phyloP scores from a whole-genome alignment of 257 asterid species.

The Misopates orontium region DNA sequence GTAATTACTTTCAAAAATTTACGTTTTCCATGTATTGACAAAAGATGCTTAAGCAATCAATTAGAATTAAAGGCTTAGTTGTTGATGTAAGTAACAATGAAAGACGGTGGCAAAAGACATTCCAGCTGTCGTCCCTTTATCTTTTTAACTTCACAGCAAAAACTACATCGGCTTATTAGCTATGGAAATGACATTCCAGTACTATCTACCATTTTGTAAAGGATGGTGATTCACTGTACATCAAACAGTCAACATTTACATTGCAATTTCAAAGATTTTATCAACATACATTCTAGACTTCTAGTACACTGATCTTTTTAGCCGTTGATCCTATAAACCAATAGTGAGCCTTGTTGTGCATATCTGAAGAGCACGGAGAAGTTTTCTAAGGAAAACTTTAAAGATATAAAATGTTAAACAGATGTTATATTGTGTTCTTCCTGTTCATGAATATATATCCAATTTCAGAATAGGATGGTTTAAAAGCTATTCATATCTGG shows the following conservation, averaged over 20 bases:
- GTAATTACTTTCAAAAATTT: not conserved
- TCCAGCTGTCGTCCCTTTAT: not conserved
- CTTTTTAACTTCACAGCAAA: not conserved
- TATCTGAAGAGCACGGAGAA: too few relatives aligned
- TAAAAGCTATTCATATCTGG: too few relatives aligned
- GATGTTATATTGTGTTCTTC: not conserved
- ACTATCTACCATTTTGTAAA: not conserved
- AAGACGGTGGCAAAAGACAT: not conserved
- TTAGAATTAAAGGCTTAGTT: too few relatives aligned
- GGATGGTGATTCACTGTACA: not conserved
- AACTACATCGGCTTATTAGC: too few relatives aligned
- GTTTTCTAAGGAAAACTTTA: too few relatives aligned
- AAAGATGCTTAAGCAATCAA: not conserved
- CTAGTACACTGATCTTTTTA: too few relatives aligned
- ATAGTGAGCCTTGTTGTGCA: too few relatives aligned
- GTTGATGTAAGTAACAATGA: too few relatives aligned
- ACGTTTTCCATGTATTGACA: not conserved
- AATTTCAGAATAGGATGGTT: too few relatives aligned
- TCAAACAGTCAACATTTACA: not conserved
- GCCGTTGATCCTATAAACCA: too few relatives aligned
- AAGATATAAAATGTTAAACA: too few relatives aligned
- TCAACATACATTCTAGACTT: too few relatives aligned
- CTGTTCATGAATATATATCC: not conserved
- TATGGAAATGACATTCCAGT: conserved; percentile 1
- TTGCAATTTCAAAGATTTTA: not conserved